Evolutionary conservation across 345 rosid genomes (phyloP).

Genomic region (Eucalyptus polybractea): DNA sequence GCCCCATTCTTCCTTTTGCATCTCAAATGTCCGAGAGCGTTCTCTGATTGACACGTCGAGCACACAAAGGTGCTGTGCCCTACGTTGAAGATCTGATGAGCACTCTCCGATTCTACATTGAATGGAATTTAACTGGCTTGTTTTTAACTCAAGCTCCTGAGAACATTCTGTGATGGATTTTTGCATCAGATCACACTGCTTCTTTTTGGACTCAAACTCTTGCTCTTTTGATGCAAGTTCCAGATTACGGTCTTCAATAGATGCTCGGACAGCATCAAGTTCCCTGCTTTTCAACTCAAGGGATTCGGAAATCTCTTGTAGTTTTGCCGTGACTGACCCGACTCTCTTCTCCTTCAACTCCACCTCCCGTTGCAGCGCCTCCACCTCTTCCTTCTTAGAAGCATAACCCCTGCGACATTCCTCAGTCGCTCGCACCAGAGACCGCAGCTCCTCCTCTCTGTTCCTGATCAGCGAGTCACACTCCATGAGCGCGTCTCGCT

Average conservation of each 20-base stretch:
- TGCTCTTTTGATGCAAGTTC: background rate
- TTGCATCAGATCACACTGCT: constrained; percentile 1
- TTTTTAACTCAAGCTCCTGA: background rate
- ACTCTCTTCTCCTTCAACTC: background rate
- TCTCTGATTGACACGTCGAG: background rate
- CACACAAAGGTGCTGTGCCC: constrained; percentile 1
- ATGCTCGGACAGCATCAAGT: background rate
- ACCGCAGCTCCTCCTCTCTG: background rate
- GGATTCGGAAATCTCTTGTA: background rate
- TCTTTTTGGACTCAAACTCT: background rate
- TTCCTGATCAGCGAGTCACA: too few species aligned
- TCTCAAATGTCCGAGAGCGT: background rate
- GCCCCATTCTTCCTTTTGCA: background rate
- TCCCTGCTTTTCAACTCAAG: background rate
- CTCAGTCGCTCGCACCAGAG: background rate
- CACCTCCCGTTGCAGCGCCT: background rate
- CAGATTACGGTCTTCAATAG: background rate
- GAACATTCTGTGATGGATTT: background rate
- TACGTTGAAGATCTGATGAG: background rate
- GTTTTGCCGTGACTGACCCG: background rate
- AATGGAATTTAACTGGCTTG: constrained; percentile 1
- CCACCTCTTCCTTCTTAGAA: background rate
- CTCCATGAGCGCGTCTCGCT: background rate
- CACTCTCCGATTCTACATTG: background rate
- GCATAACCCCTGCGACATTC: background rate